These are phyloP conservation scores for Rhizopogon sp. DNA, from an alignment of 768 basidiomycete species.

Conservation along the genomic window DNA sequence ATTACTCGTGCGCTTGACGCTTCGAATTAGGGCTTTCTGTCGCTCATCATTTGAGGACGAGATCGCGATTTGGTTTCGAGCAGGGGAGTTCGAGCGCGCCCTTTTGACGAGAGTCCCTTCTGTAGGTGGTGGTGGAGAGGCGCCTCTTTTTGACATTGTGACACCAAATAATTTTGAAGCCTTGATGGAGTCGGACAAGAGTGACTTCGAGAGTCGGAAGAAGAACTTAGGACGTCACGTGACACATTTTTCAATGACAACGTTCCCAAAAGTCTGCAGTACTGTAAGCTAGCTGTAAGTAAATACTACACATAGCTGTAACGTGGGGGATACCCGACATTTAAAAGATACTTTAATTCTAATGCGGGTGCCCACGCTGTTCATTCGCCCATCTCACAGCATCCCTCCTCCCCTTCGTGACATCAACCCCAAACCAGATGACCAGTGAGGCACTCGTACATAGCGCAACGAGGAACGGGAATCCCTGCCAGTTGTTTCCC, in stretches of 20 bases:
- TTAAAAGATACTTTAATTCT: background rate
- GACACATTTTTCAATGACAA: background rate
- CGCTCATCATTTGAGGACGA: conserved; percentile 71
- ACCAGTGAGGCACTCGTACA: conserved; percentile 61
- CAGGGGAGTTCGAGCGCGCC: conserved; percentile 42
- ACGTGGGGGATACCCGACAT: background rate
- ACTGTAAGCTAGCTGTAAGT: no score
- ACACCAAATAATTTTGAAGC: background rate
- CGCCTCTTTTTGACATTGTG: conserved; percentile 69
- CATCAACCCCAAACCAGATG: conserved; percentile 74
- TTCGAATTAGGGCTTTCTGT: conserved; percentile 76
- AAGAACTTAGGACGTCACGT: background rate
- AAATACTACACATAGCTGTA: background rate
- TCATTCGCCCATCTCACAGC: conserved; percentile 52
- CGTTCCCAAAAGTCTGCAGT: no score
- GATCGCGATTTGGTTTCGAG: conserved; percentile 69
- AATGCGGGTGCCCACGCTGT: conserved; percentile 9
- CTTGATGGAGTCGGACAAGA: no score
- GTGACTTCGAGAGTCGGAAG: background rate
- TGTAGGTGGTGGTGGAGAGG: conserved; percentile 46
- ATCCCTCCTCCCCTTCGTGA: conserved; percentile 56
- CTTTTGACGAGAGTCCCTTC: conserved; percentile 60
- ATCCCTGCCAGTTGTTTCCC: conserved; percentile 77
- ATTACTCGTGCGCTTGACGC: conserved; percentile 87
- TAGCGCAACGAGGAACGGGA: conserved; percentile 77